phyloP scores from a whole-genome alignment of 225 moss, liverwort and hornwort species.

The Sphagnum contortum region DNA sequence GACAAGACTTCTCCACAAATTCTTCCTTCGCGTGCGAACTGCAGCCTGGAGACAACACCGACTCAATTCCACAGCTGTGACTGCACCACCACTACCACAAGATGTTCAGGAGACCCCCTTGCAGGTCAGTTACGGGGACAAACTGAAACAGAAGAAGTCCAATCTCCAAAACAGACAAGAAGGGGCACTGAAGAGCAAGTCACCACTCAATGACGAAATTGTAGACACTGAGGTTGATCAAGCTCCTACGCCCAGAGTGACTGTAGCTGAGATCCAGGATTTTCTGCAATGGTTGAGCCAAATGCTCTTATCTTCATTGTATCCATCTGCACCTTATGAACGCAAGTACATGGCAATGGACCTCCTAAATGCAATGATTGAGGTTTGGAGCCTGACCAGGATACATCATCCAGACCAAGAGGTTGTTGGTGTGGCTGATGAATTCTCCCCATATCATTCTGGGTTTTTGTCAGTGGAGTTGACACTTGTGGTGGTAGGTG shows the following conservation, averaged over 20 bases:
- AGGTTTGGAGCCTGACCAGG: slow-evolving; percentile 71
- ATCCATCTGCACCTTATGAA: slow-evolving; percentile 95
- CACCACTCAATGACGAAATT: slow-evolving; percentile 6
- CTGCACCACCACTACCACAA: slow-evolving; percentile 14
- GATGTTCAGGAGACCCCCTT: slow-evolving; percentile 12
- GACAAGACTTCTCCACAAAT: slow-evolving; percentile 87
- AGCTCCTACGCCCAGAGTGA: slow-evolving; percentile 34
- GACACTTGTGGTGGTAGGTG: slow-evolving; percentile 85
- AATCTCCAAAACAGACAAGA: slow-evolving; percentile 19
- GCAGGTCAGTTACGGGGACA: slow-evolving; percentile 32
- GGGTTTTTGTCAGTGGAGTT: slow-evolving; percentile 78
- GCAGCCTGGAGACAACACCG: slow-evolving; percentile 73
- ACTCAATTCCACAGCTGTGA: slow-evolving; percentile 15
- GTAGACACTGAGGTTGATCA: slow-evolving; percentile 10
- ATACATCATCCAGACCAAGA: slow-evolving; percentile 12
- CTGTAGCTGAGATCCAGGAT: slow-evolving; percentile 58
- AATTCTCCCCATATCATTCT: slow-evolving; percentile 68
- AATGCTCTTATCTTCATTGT: slow-evolving; percentile 73
- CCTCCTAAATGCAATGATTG: slow-evolving; percentile 69
- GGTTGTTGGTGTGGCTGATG: slow-evolving; percentile 21
- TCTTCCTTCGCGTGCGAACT: slow-evolving; percentile 76
- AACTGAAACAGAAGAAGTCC: slow-evolving; percentile 36
- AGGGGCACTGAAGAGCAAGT: slow-evolving; percentile 9
- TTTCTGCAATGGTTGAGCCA: slow-evolving; percentile 96
- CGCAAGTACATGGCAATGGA: slow-evolving; percentile 97